A percentile compares a stretch with the other conserved stretches of the same genome.
These are phyloP conservation scores for Cochlearia excelsa DNA, from an alignment of 345 rosid species.

Conservation along the genomic window DNA sequence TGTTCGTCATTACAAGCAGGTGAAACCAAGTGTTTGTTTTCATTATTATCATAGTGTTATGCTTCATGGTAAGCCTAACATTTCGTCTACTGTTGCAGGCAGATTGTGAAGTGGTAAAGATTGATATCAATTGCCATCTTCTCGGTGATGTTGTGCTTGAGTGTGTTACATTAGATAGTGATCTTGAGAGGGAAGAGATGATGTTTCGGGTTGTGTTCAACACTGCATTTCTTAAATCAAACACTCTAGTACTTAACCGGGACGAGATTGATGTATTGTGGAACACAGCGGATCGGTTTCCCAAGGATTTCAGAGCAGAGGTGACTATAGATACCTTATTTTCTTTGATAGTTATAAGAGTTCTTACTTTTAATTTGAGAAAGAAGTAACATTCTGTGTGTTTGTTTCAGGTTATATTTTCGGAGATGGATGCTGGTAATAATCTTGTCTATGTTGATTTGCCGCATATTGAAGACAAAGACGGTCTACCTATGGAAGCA, in stretches of 20 bases:
- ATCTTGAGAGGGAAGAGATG: slow-evolving; percentile 60
- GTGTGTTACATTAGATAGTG: slow-evolving; percentile 58
- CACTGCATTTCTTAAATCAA: slow-evolving; percentile 70
- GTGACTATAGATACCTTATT: slow-evolving; percentile 32
- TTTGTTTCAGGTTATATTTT: slow-evolving; percentile 60
- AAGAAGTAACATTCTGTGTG: slow-evolving; percentile 26
- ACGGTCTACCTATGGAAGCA: slow-evolving; percentile 65
- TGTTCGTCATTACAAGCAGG: slow-evolving; percentile 62
- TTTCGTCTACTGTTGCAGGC: slow-evolving; percentile 53
- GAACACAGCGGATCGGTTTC: slow-evolving; percentile 57
- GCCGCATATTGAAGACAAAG: slow-evolving; percentile 52
- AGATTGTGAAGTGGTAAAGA: slow-evolving; percentile 57
- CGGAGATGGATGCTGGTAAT: slow-evolving; percentile 58
- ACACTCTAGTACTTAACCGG: slow-evolving; percentile 55
- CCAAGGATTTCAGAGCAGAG: slow-evolving; percentile 73
- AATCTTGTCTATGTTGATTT: slow-evolving; percentile 48
- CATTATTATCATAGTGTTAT: background rate
- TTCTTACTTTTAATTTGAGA: slow-evolving; percentile 20
- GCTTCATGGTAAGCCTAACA: slow-evolving; percentile 26
- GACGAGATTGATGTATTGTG: slow-evolving; percentile 68
- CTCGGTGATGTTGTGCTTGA: slow-evolving; percentile 82
- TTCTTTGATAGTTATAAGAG: background rate
- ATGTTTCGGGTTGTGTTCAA: slow-evolving; percentile 77
- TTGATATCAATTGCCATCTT: slow-evolving; percentile 66
- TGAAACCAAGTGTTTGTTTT: slow-evolving; percentile 32